These are phyloP conservation scores for Mucor irregularis DNA, from an alignment of 371 early-diverging fungal genomes.

Conservation along the genomic window DNA sequence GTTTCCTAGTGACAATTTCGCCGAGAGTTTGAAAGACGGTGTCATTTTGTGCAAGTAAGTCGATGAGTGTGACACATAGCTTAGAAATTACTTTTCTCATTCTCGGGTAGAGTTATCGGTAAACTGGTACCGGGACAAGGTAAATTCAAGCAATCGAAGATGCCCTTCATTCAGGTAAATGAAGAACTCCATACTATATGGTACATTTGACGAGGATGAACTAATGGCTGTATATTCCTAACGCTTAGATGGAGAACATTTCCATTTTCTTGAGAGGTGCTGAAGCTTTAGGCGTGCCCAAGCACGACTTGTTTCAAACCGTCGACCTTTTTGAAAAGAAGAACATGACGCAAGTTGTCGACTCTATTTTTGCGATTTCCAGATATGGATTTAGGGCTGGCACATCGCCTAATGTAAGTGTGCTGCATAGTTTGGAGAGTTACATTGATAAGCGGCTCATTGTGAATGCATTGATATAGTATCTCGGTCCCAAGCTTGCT, in stretches of 20 bases:
- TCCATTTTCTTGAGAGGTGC: conserved; percentile 75
- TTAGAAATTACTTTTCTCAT: not conserved
- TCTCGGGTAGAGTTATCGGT: conserved; percentile 52
- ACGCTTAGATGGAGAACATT: conserved; percentile 82
- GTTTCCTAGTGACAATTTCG: conserved; percentile 54
- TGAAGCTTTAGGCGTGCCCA: conserved; percentile 74
- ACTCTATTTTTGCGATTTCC: conserved; percentile 79
- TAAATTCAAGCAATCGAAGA: conserved; percentile 66
- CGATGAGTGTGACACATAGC: not conserved
- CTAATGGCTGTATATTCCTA: too few relatives aligned
- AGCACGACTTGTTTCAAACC: conserved; percentile 87
- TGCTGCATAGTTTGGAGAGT: too few relatives aligned
- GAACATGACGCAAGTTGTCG: conserved; percentile 78
- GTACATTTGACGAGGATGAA: too few relatives aligned
- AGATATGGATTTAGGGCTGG: conserved; percentile 77
- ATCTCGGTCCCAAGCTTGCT: conserved; percentile 77
- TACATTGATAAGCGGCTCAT: not conserved
- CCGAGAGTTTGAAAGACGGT: conserved; percentile 79
- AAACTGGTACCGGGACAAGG: conserved; percentile 57
- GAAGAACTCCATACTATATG: too few relatives aligned
- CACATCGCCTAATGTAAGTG: conserved; percentile 51
- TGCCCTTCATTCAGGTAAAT: conserved; percentile 81
- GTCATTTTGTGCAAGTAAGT: conserved; percentile 79
- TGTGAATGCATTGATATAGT: conserved; percentile 29
- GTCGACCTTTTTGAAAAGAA: conserved; percentile 89